Evolutionary conservation across 208 protist genomes (phyloP).

Genomic region (Crithidia sp.): DNA sequence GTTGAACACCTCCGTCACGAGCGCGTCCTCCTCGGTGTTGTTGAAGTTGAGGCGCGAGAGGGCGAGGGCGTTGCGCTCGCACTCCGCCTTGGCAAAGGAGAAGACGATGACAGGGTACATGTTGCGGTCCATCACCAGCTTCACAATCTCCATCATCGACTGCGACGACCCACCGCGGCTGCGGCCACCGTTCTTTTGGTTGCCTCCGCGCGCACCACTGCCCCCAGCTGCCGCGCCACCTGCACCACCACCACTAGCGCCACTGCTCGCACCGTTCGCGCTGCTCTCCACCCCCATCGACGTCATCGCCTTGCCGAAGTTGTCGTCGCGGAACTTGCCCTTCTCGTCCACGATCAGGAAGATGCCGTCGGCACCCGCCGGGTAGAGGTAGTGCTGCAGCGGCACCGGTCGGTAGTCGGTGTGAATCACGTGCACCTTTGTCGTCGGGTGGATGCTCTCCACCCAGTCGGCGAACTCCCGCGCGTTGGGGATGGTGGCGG

Average conservation of each 20-base stretch:
- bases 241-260: slow-evolving; percentile 31
- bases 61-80: slow-evolving; percentile 95
- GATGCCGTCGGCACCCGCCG: slow-evolving; percentile 96
- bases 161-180: slow-evolving; percentile 39
- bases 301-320: slow-evolving; percentile 96
- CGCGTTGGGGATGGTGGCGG: slow-evolving; percentile 99
- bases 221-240: slow-evolving; percentile 2
- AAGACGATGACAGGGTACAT: slow-evolving; percentile 99
- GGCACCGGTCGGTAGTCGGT: slow-evolving; percentile 99
- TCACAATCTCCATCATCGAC: slow-evolving; percentile 95
- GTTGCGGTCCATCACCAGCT: slow-evolving; percentile 97
- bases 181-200: slow-evolving; percentile 23
- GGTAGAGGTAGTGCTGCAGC: slow-evolving; percentile 99
- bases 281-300: slow-evolving; percentile 63
- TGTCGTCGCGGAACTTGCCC: slow-evolving; percentile 95
- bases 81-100: slow-evolving; percentile 98
- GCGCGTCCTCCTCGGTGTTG: slow-evolving; percentile 91
- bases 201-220: slow-evolving; percentile 18
- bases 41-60: slow-evolving; percentile 97
- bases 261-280: slow-evolving; percentile 21
- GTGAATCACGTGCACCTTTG: slow-evolving; percentile 99
- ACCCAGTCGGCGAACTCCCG: slow-evolving; percentile 99
- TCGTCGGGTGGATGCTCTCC: slow-evolving; percentile 95
- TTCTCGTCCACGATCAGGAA: slow-evolving; percentile 98
- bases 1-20: slow-evolving; percentile 94